Conservation (phyloP, 177 flowering plant species). For the Tripterygium wilfordii region DNA sequence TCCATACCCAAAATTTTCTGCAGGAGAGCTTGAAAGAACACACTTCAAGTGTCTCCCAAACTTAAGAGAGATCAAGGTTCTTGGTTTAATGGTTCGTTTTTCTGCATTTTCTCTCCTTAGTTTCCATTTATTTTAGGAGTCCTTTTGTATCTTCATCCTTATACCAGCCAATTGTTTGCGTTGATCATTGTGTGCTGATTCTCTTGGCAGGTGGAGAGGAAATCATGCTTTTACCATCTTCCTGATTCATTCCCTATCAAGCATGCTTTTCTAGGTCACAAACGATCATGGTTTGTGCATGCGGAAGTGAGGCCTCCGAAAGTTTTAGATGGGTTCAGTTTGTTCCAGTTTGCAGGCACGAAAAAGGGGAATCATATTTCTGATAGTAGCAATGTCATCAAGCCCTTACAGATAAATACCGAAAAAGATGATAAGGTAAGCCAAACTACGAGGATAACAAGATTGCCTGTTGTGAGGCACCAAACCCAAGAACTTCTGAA, state of each 20-base stretch:
- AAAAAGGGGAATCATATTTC: conserved; percentile 5
- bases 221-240: conserved; percentile 44
- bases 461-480: no score
- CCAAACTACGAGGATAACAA: conserved; percentile 3
- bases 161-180: not conserved
- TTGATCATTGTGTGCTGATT: not conserved
- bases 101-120: not conserved
- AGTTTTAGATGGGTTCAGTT: conserved; percentile 2
- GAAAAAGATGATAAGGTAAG: conserved; percentile 2
- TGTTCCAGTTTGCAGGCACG: conserved; percentile 4
- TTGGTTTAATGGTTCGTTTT: conserved; percentile 43
- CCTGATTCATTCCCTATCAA: conserved; percentile 46
- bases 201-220: conserved; percentile 46
- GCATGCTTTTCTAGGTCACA: conserved; percentile 35
- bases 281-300: conserved; percentile 44
- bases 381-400: conserved; percentile 5
- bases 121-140: not conserved
- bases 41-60: conserved; percentile 51
- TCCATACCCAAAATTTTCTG: conserved; percentile 1
- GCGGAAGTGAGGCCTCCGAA: conserved; percentile 17
- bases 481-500: conserved; percentile 1
- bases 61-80: conserved; percentile 41
- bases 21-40: conserved; percentile 44
- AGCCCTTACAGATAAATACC: conserved; percentile 2
- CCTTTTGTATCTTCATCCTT: not conserved